Evolutionary conservation across 768 basidiomycete genomes (phyloP).

Genomic region (Trametes meyenii): DNA sequence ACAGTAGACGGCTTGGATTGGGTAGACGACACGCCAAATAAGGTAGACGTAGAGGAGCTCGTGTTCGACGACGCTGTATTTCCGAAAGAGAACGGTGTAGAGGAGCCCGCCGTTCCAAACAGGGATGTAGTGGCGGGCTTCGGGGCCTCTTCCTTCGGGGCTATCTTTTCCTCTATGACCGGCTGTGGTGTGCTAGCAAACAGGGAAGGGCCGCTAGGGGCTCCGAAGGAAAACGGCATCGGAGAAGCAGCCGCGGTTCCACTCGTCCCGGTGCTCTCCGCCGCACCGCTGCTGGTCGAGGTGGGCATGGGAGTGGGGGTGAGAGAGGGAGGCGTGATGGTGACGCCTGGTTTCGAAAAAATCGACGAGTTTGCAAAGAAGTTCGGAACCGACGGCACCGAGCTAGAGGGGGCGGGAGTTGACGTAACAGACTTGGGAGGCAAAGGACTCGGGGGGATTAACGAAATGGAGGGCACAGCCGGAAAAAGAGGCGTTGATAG

Average conservation of each 20-base stretch:
- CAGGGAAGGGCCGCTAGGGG: background rate
- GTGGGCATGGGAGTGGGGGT: conserved; percentile 24
- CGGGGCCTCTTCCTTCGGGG: conserved; percentile 11
- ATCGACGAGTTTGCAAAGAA: conserved; percentile 62
- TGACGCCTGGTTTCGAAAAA: conserved; percentile 40
- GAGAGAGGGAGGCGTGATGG: conserved; percentile 19
- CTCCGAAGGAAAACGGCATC: conserved; percentile 7
- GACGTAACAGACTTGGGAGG: conserved; percentile 15
- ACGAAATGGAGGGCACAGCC: conserved; percentile 31
- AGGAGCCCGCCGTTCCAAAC: background rate
- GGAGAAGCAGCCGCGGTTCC: background rate
- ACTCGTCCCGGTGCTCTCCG: background rate
- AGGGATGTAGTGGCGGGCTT: conserved; percentile 6
- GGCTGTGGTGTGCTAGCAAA: background rate
- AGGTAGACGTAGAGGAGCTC: background rate
- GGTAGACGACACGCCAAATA: conserved; percentile 5
- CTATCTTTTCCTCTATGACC: background rate
- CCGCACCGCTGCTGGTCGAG: background rate
- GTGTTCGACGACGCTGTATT: background rate
- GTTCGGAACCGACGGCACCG: conserved; percentile 50
- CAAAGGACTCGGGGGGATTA: conserved; percentile 35
- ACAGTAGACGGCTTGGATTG: conserved; percentile 1
- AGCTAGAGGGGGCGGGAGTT: conserved; percentile 11
- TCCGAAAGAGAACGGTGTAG: background rate
- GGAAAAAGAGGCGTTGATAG: conserved; percentile 18